phyloP scores from a whole-genome alignment of 1,284 basidiomycete genomes.

The Nidula niveotomentosa region DNA sequence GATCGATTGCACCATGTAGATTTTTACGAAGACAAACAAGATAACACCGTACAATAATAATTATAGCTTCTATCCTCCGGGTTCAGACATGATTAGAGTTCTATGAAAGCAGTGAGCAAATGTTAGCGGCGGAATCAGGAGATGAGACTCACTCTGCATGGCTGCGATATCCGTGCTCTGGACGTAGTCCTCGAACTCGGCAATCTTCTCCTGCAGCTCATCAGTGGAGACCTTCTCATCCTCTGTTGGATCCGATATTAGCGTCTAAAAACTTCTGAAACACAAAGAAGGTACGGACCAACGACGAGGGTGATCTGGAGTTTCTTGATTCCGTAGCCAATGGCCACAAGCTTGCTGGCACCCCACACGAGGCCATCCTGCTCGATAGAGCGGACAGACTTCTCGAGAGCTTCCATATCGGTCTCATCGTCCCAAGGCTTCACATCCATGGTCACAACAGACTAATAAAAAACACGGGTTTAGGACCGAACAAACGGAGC shows the following conservation, averaged over 20 bases:
- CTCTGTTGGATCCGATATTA: constrained; percentile 49
- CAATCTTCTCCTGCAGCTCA: constrained; percentile 90
- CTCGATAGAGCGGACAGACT: constrained; percentile 83
- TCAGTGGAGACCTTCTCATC: constrained; percentile 95
- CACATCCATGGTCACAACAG: constrained; percentile 94
- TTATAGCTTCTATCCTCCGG: too few species aligned
- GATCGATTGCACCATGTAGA: too few species aligned
- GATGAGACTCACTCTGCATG: constrained; percentile 74
- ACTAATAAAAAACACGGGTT: constrained; percentile 44
- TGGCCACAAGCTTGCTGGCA: constrained; percentile 86
- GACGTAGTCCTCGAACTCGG: constrained; percentile 92
- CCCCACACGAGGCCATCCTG: constrained; percentile 96
- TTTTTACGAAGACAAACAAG: too few species aligned
- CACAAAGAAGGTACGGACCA: constrained; percentile 53
- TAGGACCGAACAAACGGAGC: constrained; percentile 7
- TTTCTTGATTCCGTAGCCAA: constrained; percentile 82
- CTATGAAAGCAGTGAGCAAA: background rate
- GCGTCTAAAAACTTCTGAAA: constrained; percentile 2
- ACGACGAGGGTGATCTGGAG: constrained; percentile 93
- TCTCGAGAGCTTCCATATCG: constrained; percentile 90
- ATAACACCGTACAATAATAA: too few species aligned
- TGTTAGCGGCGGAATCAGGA: background rate
- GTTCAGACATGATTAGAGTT: background rate
- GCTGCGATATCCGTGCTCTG: constrained; percentile 93
- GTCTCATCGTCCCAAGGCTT: constrained; percentile 99